These are phyloP conservation scores for Rhipidocladum racemiflorum DNA, from an alignment of 176 grass and related monocot genomes.

Conservation along the genomic window DNA sequence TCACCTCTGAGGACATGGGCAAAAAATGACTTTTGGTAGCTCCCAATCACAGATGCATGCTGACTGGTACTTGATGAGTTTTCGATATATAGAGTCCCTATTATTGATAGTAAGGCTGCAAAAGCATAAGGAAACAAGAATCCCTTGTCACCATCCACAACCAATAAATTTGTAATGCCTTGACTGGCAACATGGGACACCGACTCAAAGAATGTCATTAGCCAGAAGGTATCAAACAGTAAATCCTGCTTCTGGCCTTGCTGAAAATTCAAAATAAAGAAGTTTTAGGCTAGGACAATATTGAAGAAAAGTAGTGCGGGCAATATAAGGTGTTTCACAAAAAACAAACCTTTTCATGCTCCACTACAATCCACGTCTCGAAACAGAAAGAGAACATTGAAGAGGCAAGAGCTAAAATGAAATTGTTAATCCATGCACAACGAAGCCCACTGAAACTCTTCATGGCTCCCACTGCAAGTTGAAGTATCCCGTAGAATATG, in stretches of 20 bases:
- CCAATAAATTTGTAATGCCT: slow-evolving; percentile 62
- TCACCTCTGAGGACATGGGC: slow-evolving; percentile 93
- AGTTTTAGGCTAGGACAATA: not conserved
- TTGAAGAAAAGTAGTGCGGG: not conserved
- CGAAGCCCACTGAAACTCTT: slow-evolving; percentile 59
- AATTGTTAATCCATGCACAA: slow-evolving; percentile 67
- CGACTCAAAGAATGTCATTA: slow-evolving; percentile 90
- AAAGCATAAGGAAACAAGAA: slow-evolving; percentile 54
- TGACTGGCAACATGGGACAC: slow-evolving; percentile 75
- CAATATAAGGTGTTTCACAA: slow-evolving; percentile 2
- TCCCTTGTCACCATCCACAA: slow-evolving; percentile 39
- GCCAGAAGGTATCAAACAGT: slow-evolving; percentile 82
- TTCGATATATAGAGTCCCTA: slow-evolving; percentile 67
- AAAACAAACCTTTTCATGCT: slow-evolving; percentile 86
- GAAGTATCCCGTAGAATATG: slow-evolving; percentile 72
- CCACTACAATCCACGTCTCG: slow-evolving; percentile 72
- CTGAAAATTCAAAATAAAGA: slow-evolving; percentile 60
- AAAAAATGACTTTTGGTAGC: slow-evolving; percentile 89
- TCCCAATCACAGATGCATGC: slow-evolving; percentile 60
- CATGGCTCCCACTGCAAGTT: slow-evolving; percentile 53
- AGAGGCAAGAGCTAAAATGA: slow-evolving; percentile 63
- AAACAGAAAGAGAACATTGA: slow-evolving; percentile 93
- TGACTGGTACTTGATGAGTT: slow-evolving; percentile 64
- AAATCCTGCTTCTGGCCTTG: slow-evolving; percentile 82
- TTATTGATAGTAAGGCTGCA: slow-evolving; percentile 62